Base-by-base conservation (phyloP, 2,329 filamentous ascomycete genomes). In the Lachnellula suecica region DNA sequence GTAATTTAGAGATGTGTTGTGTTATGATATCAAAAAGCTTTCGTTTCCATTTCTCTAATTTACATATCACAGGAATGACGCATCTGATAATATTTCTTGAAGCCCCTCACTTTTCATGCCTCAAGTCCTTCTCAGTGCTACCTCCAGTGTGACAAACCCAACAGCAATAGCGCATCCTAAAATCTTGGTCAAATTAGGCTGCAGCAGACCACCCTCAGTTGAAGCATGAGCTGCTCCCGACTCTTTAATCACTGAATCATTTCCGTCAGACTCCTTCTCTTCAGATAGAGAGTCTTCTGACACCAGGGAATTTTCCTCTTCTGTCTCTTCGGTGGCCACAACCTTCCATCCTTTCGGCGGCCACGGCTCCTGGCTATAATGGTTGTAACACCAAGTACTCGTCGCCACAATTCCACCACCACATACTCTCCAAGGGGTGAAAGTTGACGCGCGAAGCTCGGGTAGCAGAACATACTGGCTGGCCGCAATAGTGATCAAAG, bases 331-430 rank as follows among this genome's bases (percentile, higher is more conserved):
- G 15, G 17, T 3, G 15, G 13, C 17, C 5, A 23, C 17, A 9
- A 7, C 22, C 4, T 42, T 19, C 2, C 41, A 9, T 6, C 13
- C 34, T 44, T n/a, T 25, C 22, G 22, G 22, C 20, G 19, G 17
- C 56, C 48, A 53, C 2, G 41, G 29, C 25, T 47, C 23, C 38
- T 59, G 52, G 17, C 52, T 60, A 15, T 57, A 63, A 44, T 57
- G 41, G 34, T 61, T 61, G n/a, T 63, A 63, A 22, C 44, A 57
- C 49, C 55, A 58, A 2, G 57, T 61, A 11, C 48, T 49, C 9
- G 56, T 9, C 7, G 47, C 40, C 20, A 63, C 59, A 15, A 59
- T 45, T 20, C 56, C 51, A 4, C 59, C 59, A 6, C 60, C 60
- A 10, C 45, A 52, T 13, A 59, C 45, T 23, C 54, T 59, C 54